A percentile compares a stretch with the other conserved stretches of the same genome.
Conservation (phyloP, 163 green algal genomes). For the Coccomyxa subellipsoidea region DNA sequence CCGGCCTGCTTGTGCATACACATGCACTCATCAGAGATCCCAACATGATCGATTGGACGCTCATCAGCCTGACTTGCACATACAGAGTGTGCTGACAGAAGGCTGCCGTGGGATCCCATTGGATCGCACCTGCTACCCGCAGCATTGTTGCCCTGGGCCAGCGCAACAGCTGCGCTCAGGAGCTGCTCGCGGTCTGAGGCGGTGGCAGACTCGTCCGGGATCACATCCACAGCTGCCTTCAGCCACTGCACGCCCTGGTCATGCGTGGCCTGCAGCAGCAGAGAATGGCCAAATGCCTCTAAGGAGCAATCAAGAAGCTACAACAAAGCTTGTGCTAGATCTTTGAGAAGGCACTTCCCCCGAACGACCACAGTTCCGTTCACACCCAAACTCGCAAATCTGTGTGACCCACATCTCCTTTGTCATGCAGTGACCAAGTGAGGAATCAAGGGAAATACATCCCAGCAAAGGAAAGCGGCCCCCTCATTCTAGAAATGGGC, state of each 20-base stretch:
- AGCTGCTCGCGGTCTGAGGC: conserved; percentile 9
- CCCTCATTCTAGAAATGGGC: background rate
- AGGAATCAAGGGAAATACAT: background rate
- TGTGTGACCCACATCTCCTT: too few relatives aligned
- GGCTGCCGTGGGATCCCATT: background rate
- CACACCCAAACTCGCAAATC: too few relatives aligned
- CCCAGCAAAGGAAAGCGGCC: background rate
- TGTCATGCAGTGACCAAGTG: too few relatives aligned
- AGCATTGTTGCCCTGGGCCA: background rate
- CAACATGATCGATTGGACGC: background rate
- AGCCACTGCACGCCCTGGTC: conserved; percentile 52
- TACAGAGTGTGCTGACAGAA: background rate
- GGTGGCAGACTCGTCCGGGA: conserved; percentile 32
- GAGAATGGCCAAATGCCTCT: background rate
- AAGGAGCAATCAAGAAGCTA: background rate
- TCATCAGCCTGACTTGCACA: background rate
- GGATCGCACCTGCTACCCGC: background rate
- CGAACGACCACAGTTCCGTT: background rate
- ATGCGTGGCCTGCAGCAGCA: conserved; percentile 37
- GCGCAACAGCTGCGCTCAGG: background rate
- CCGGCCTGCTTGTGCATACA: conserved; percentile 18
- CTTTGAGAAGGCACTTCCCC: background rate
- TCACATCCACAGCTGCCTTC: conserved; percentile 26
- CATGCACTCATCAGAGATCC: background rate
- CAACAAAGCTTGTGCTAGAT: background rate